phyloP scores from a whole-genome alignment of 768 basidiomycete species.

The Megacollybia marginata region DNA sequence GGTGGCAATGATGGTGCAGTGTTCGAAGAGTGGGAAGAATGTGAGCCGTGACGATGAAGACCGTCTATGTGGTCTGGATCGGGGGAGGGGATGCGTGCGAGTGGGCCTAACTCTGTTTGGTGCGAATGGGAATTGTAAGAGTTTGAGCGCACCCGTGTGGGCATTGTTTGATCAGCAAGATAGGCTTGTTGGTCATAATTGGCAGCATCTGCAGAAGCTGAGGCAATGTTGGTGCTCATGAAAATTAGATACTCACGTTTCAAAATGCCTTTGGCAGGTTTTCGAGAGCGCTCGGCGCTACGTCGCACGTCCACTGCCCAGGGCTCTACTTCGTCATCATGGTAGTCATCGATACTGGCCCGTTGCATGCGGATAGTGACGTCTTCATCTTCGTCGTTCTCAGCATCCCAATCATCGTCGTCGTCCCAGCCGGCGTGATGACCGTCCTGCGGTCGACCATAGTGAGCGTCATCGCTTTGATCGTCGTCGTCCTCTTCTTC shows the following conservation, averaged over 20 bases:
- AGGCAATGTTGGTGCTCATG: neutral
- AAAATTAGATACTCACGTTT: conserved; percentile 56
- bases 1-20: conserved; percentile 38
- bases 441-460: conserved; percentile 22
- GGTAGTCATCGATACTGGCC: conserved; percentile 42
- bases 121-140: conserved; percentile 63
- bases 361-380: conserved; percentile 61
- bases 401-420: conserved; percentile 66
- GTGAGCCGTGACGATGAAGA: conserved; percentile 62
- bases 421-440: conserved; percentile 59
- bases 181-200: conserved; percentile 60
- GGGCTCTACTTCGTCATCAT: conserved; percentile 54
- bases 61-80: conserved; percentile 86
- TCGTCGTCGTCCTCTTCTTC: conserved; percentile 63
- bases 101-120: conserved; percentile 57
- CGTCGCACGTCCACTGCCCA: conserved; percentile 75
- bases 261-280: conserved; percentile 79
- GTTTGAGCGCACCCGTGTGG: conserved; percentile 66
- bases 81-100: conserved; percentile 75
- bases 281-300: conserved; percentile 57
- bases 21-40: conserved; percentile 29
- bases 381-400: conserved; percentile 61
- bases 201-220: conserved; percentile 44
- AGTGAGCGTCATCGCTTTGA: conserved; percentile 46
- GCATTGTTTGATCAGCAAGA: conserved; percentile 33